These are phyloP conservation scores for Cutaneotrichosporon daszewskae DNA, from an alignment of 1,284 basidiomycete species.

Conservation along the genomic window DNA sequence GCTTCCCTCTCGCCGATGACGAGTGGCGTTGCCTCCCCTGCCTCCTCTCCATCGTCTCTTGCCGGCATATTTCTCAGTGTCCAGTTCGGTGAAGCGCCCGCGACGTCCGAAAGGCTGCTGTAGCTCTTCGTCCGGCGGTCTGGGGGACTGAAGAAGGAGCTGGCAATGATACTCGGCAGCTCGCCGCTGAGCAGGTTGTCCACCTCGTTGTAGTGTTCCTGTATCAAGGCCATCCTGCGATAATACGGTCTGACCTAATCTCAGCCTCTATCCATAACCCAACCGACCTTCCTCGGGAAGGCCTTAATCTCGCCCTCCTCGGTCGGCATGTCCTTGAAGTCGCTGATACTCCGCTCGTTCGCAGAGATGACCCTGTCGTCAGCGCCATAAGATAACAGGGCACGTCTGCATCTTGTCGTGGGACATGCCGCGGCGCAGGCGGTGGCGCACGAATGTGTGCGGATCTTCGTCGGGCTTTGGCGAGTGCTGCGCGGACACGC, in stretches of 20 bases:
- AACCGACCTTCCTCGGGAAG: constrained; percentile 36
- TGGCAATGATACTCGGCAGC: constrained; percentile 39
- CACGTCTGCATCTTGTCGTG: constrained; percentile 11
- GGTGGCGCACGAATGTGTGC: constrained; percentile 7
- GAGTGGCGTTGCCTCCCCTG: constrained; percentile 23
- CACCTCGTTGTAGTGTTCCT: constrained; percentile 43
- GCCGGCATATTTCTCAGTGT: neutral
- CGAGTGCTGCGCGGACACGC: neutral
- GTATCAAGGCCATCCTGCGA: constrained; percentile 29
- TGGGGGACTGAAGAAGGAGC: constrained; percentile 26
- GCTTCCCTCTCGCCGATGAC: constrained; percentile 28
- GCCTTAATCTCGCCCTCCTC: constrained; percentile 33
- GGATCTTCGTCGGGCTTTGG: neutral
- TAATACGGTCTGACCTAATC: constrained; percentile 41
- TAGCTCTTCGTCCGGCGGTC: neutral
- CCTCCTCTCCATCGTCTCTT: constrained; percentile 2
- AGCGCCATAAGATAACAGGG: neutral
- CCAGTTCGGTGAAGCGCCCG: neutral
- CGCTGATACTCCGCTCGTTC: constrained; percentile 23
- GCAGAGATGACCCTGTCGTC: constrained; percentile 29
- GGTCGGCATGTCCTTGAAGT: constrained; percentile 33
- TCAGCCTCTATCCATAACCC: constrained; percentile 3
- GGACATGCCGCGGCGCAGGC: constrained; percentile 11
- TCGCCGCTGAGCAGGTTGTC: constrained; percentile 42
- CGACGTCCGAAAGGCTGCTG: neutral